Evolutionary conservation across 371 early-diverging fungal species (phyloP).

Genomic region (Actinomortierella wolfii): DNA sequence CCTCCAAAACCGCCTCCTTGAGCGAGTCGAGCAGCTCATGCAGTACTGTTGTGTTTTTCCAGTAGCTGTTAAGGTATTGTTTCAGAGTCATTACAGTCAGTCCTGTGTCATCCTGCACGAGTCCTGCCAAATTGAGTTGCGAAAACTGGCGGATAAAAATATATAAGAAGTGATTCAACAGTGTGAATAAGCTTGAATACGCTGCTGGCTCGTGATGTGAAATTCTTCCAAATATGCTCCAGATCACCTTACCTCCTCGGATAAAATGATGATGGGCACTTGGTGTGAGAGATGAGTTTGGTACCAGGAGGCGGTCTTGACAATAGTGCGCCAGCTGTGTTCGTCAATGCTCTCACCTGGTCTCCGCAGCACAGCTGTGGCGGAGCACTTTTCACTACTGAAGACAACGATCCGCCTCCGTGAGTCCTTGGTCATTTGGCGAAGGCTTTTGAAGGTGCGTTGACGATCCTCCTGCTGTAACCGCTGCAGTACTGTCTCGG

Average conservation of each 20-base stretch:
- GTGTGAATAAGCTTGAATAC: not conserved
- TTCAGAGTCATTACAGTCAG: conserved; percentile 36
- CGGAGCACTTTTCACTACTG: conserved; percentile 66
- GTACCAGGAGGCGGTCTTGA: conserved; percentile 64
- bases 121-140: conserved; percentile 10
- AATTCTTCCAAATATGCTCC: not conserved
- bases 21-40: conserved; percentile 54
- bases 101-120: conserved; percentile 8
- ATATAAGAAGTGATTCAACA: not conserved
- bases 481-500: conserved; percentile 70
- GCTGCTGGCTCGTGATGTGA: too few species aligned
- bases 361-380: conserved; percentile 49
- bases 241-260: conserved; percentile 47
- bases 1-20: conserved; percentile 60
- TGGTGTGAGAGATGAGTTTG: conserved; percentile 47
- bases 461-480: conserved; percentile 68
- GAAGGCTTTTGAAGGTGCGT: conserved; percentile 64
- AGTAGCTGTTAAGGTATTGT: conserved; percentile 52
- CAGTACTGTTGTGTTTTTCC: conserved; percentile 46
- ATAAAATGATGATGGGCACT: conserved; percentile 57
- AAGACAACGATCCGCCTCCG: conserved; percentile 63
- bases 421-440: conserved; percentile 61
- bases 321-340: conserved; percentile 67
- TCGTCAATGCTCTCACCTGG: conserved; percentile 52
- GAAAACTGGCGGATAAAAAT: conserved; percentile 15